A percentile compares a stretch with the other conserved stretches of the same genome.
phyloP scores from a whole-genome alignment of 2,329 filamentous ascomycete genomes.

The Pseudogymnoascus verrucosus region DNA sequence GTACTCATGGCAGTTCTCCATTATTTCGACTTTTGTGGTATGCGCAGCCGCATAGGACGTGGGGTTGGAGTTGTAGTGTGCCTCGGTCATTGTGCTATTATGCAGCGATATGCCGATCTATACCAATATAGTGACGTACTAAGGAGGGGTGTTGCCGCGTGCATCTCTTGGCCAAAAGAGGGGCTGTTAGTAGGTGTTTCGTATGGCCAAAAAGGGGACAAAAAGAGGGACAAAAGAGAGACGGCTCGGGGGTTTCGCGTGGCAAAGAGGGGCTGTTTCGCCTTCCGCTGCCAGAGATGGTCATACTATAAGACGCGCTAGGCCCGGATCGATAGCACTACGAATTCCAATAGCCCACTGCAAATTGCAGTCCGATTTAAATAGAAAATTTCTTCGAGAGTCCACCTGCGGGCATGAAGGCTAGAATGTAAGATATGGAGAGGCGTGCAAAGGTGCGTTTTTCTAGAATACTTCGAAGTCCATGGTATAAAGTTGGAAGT shows the following conservation, averaged over 20 bases:
- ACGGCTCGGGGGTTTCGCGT: not conserved
- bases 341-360: not conserved
- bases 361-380: not conserved
- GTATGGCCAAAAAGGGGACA: not conserved
- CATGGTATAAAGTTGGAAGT: not conserved
- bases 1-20: not conserved
- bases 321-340: not conserved
- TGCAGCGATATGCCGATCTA: not conserved
- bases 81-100: not conserved
- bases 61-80: not conserved
- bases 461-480: not conserved
- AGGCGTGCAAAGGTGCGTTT: not conserved
- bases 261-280: not conserved
- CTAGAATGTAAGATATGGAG: not conserved
- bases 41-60: not conserved
- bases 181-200: not conserved
- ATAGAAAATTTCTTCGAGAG: not conserved
- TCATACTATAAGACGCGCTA: not conserved
- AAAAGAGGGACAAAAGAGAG: not conserved
- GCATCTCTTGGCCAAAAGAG: not conserved
- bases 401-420: not conserved
- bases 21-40: not conserved
- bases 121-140: not conserved
- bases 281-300: not conserved
- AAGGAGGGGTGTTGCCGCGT: not conserved